phyloP scores from a whole-genome alignment of 345 rosid genomes.

The Camelina neglecta region DNA sequence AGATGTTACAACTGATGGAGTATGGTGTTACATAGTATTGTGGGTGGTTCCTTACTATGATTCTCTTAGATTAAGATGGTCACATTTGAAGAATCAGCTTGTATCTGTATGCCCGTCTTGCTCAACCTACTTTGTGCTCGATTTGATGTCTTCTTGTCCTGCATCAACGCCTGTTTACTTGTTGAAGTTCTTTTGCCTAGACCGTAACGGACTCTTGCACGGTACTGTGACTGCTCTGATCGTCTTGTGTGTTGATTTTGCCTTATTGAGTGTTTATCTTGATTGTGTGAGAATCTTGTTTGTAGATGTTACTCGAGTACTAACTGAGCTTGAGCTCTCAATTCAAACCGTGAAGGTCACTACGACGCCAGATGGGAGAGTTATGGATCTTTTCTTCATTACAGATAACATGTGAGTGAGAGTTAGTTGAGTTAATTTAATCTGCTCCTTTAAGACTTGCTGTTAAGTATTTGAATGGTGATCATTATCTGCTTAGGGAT shows the following conservation, averaged over 20 bases:
- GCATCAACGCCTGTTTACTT: constrained; percentile 62
- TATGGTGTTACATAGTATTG: constrained; percentile 77
- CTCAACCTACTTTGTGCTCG: constrained; percentile 50
- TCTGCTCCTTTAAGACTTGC: not conserved
- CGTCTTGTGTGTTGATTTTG: not conserved
- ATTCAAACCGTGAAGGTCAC: constrained; percentile 90
- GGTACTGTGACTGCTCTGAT: constrained; percentile 51
- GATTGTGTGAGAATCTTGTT: constrained; percentile 30
- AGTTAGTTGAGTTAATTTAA: not conserved
- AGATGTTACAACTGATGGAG: constrained; percentile 94
- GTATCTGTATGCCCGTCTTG: constrained; percentile 68
- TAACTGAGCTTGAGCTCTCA: constrained; percentile 82
- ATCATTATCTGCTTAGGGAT: constrained; percentile 53
- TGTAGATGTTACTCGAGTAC: constrained; percentile 80
- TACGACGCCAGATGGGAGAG: constrained; percentile 79
- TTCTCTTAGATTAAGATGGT: constrained; percentile 61
- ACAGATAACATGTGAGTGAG: constrained; percentile 73
- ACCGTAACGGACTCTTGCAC: constrained; percentile 68
- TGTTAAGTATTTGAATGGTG: not conserved
- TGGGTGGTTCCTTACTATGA: constrained; percentile 72
- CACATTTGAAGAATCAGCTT: constrained; percentile 73
- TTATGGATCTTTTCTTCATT: constrained; percentile 82
- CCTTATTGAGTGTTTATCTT: not conserved
- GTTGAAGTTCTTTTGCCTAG: constrained; percentile 71
- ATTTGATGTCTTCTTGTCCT: constrained; percentile 48